Evolutionary conservation across 75 land plant species (phyloP).

Genomic region (Picea glauca): DNA sequence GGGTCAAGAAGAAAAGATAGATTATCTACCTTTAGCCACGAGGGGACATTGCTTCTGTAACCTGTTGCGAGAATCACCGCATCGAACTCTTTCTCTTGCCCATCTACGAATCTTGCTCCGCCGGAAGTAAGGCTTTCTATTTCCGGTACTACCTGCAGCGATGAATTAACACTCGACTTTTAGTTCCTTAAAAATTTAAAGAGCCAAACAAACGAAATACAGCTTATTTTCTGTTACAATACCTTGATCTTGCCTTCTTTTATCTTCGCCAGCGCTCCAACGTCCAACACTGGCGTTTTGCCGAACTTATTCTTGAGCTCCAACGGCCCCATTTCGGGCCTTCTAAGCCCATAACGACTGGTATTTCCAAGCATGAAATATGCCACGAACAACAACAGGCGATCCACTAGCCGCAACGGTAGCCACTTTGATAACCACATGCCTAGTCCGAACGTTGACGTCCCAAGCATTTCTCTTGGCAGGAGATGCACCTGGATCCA

Average conservation of each 20-base stretch:
- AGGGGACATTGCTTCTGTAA: constrained; percentile 79
- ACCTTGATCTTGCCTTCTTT: constrained; percentile 66
- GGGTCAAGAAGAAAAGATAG: background rate
- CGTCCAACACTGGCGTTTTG: constrained; percentile 76
- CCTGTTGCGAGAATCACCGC: constrained; percentile 65
- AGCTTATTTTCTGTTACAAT: background rate
- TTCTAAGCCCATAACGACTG: constrained; percentile 33
- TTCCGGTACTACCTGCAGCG: constrained; percentile 42
- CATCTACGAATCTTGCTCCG: constrained; percentile 45
- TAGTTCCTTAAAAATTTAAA: background rate
- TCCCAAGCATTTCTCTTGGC: constrained; percentile 76
- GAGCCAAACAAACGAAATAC: background rate
- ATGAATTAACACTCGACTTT: background rate
- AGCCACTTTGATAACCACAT: constrained; percentile 68
- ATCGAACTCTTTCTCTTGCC: constrained; percentile 27
- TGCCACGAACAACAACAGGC: constrained; percentile 39
- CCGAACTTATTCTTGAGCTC: constrained; percentile 53
- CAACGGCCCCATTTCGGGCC: constrained; percentile 68
- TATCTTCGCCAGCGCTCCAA: constrained; percentile 63
- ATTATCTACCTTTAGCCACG: constrained; percentile 66
- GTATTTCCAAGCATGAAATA: constrained; percentile 61
- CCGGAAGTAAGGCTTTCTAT: constrained; percentile 18
- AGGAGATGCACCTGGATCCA: constrained; percentile 63
- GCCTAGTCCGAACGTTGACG: constrained; percentile 63
- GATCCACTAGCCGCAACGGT: constrained; percentile 61